Percentiles rank a stretch among this genome's conserved stretches.
Evolutionary conservation across 345 rosid genomes (phyloP).

Genomic region (Odontarrhena argentea): DNA sequence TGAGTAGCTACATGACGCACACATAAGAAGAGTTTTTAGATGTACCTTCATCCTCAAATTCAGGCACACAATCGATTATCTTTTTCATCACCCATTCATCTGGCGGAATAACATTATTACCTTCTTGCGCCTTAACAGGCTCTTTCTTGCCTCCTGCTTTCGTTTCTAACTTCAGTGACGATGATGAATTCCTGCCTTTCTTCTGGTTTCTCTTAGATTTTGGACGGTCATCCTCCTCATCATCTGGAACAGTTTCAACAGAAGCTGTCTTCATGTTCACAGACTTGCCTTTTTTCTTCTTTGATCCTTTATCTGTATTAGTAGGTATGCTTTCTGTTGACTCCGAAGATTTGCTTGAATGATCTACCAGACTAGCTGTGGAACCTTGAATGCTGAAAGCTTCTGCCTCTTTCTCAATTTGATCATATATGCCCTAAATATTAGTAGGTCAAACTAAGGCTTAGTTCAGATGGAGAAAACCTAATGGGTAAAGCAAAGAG

Average conservation of each 20-base stretch:
- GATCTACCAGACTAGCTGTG: constrained; percentile 42
- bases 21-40: constrained; percentile 18
- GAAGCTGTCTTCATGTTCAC: constrained; percentile 52
- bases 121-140: constrained; percentile 56
- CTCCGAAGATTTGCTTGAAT: constrained; percentile 52
- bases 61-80: constrained; percentile 60
- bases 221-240: constrained; percentile 58
- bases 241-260: constrained; percentile 58
- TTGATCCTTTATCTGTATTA: constrained; percentile 64
- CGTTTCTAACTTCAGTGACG: constrained; percentile 53
- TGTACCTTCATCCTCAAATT: constrained; percentile 87
- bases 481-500: constrained; percentile 15
- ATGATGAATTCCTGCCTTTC: constrained; percentile 71
- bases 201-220: constrained; percentile 89
- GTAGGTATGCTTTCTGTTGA: constrained; percentile 52
- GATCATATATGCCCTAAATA: constrained; percentile 73
- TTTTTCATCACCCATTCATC: constrained; percentile 78
- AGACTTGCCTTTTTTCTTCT: constrained; percentile 83
- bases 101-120: constrained; percentile 60
- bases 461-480: constrained; percentile 32
- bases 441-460: constrained; percentile 32
- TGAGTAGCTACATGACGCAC: constrained; percentile 11
- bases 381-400: constrained; percentile 57
- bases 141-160: constrained; percentile 75
- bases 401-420: constrained; percentile 73